Conservation (phyloP, 2,329 filamentous ascomycete species). For the Metarhizium album region DNA sequence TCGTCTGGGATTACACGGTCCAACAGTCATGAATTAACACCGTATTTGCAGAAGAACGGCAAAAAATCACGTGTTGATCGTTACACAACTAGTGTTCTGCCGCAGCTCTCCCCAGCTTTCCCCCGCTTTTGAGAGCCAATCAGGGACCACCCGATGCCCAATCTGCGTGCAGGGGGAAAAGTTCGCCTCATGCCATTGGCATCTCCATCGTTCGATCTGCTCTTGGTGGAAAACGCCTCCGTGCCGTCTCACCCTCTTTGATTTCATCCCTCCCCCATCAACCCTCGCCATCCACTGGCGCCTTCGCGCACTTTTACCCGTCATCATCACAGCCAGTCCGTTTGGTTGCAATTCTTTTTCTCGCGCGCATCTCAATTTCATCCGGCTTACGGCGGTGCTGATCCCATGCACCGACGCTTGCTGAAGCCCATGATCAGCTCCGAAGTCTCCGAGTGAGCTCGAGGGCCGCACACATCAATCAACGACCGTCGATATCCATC, state of each 20-base stretch:
- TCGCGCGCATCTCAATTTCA: background rate
- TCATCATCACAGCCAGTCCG: slow-evolving; percentile 4
- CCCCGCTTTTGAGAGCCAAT: slow-evolving; percentile 24
- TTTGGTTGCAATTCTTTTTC: slow-evolving; percentile 2
- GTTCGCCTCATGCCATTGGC: slow-evolving; percentile 10
- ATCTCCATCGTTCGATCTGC: slow-evolving; percentile 13
- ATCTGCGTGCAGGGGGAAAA: slow-evolving; percentile 7
- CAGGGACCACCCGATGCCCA: slow-evolving; percentile 9
- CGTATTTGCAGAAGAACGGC: background rate
- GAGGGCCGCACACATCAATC: slow-evolving; percentile 6
- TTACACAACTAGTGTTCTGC: slow-evolving; percentile 6
- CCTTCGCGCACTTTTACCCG: slow-evolving; percentile 3
- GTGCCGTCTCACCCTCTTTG: background rate
- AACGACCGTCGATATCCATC: slow-evolving; percentile 2
- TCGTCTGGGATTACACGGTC: no score
- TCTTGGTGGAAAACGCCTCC: slow-evolving; percentile 6
- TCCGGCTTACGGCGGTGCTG: background rate
- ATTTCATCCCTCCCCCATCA: background rate
- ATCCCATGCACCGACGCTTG: slow-evolving; percentile 7
- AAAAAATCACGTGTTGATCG: slow-evolving; percentile 6
- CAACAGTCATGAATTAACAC: background rate
- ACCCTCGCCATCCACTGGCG: background rate
- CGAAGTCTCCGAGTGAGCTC: slow-evolving; percentile 14
- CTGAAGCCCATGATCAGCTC: slow-evolving; percentile 13
- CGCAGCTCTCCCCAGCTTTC: slow-evolving; percentile 6